Evolutionary conservation across 2,329 filamentous ascomycete genomes (phyloP).

Genomic region (Alternaria sp.): DNA sequence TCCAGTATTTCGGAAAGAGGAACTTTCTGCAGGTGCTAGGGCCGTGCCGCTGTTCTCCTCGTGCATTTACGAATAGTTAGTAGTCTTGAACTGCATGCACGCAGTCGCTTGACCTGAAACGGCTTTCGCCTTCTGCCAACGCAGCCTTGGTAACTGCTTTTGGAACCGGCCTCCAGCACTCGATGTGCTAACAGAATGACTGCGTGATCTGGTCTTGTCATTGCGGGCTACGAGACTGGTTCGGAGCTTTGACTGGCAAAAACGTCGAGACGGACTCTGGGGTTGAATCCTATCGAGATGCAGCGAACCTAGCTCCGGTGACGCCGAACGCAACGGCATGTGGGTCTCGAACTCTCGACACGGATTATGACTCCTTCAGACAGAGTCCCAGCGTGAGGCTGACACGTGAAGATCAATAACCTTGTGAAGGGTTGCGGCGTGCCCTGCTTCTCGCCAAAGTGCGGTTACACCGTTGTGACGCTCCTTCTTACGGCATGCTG

Average conservation of each 20-base stretch:
- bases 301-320: slow-evolving; percentile 5
- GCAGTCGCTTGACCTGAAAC: slow-evolving; percentile 16
- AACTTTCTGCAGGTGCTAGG: slow-evolving; percentile 23
- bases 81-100: slow-evolving; percentile 14
- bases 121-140: slow-evolving; percentile 12
- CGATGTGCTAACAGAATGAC: not conserved
- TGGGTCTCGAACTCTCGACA: not conserved
- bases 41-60: slow-evolving; percentile 14
- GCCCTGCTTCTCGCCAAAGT: not conserved
- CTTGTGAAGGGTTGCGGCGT: not conserved
- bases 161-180: not conserved
- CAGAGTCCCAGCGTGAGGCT: not conserved
- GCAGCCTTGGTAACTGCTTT: slow-evolving; percentile 1
- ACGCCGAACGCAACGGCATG: slow-evolving; percentile 14
- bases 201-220: not conserved
- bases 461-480: not conserved
- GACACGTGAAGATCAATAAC: slow-evolving; percentile 1
- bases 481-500: slow-evolving; percentile 10
- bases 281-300: slow-evolving; percentile 5
- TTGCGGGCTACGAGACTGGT: slow-evolving; percentile 5
- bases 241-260: slow-evolving; percentile 20
- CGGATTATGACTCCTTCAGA: not conserved
- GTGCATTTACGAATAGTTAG: slow-evolving; percentile 7
- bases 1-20: slow-evolving; percentile 24
- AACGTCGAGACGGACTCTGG: slow-evolving; percentile 11